phyloP scores from a whole-genome alignment of 768 basidiomycete genomes.

The Pisolithus orientalis region DNA sequence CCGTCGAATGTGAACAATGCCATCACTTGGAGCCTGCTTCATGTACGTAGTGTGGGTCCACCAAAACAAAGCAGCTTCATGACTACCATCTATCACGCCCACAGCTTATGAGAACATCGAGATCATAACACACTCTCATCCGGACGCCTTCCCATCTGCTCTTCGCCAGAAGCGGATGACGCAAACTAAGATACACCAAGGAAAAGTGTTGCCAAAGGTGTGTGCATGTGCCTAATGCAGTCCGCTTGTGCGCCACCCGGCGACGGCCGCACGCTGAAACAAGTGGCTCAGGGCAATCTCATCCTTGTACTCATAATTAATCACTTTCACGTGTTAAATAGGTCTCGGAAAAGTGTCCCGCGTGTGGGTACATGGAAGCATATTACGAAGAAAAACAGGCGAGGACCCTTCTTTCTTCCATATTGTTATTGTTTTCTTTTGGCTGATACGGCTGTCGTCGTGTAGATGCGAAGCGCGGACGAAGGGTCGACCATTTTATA shows the following conservation, averaged over 20 bases:
- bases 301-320: not conserved
- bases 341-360: conserved; percentile 73
- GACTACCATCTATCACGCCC: not conserved
- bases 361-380: conserved; percentile 78
- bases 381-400: conserved; percentile 89
- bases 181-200: conserved; percentile 73
- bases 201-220: conserved; percentile 63
- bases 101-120: conserved; percentile 89
- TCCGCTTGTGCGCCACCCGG: not conserved
- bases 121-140: conserved; percentile 85
- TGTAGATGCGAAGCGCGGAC: conserved; percentile 80
- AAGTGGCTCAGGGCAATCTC: too few species aligned
- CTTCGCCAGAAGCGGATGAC: conserved; percentile 86
- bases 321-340: conserved; percentile 45
- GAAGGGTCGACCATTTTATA: conserved; percentile 94
- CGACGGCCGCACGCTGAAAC: too few species aligned
- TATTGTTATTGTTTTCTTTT: not conserved
- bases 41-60: conserved; percentile 48
- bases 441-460: too few species aligned
- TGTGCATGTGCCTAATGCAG: conserved; percentile 16
- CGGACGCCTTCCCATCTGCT: conserved; percentile 90
- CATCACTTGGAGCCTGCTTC: conserved; percentile 78
- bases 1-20: conserved; percentile 87
- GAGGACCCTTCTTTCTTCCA: conserved; percentile 9
- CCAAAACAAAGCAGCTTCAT: not conserved